phyloP scores from a whole-genome alignment of 441 rosid species.

The Adansonia madagascariensis region DNA sequence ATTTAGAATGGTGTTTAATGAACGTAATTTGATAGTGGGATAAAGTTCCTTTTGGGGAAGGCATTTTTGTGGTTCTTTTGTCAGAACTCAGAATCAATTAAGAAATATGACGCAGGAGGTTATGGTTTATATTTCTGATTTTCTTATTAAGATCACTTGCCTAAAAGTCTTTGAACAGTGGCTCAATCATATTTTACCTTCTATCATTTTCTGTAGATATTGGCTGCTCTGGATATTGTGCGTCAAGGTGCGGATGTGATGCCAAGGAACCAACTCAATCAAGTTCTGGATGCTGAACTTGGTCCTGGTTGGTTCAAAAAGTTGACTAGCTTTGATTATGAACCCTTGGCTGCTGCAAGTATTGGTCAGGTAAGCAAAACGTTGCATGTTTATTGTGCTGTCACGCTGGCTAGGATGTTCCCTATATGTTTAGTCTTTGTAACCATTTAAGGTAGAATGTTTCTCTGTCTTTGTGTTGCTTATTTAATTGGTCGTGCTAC shows the following conservation, averaged over 20 bases:
- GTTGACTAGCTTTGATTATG: constrained; percentile 87
- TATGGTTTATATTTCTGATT: neutral
- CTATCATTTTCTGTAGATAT: constrained; percentile 56
- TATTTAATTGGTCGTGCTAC: neutral
- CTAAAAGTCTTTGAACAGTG: neutral
- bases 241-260: constrained; percentile 99
- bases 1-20: constrained; percentile 1
- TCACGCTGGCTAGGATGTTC: neutral
- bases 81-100: neutral
- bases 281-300: constrained; percentile 82
- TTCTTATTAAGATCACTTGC: neutral
- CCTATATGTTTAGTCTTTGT: neutral
- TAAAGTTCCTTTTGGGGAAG: neutral
- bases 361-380: constrained; percentile 78
- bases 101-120: neutral
- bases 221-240: constrained; percentile 91
- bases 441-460: neutral
- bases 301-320: constrained; percentile 78
- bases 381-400: constrained; percentile 13
- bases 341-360: constrained; percentile 95
- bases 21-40: constrained; percentile 6
- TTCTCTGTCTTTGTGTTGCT: neutral
- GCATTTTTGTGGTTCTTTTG: neutral
- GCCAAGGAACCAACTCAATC: constrained; percentile 90
- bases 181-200: constrained; percentile 18